A percentile compares a stretch with the other conserved stretches of the same genome.
These are phyloP conservation scores for Thalassiosira pacifica DNA, from an alignment of 352 stramenopile species.

Conservation along the genomic window DNA sequence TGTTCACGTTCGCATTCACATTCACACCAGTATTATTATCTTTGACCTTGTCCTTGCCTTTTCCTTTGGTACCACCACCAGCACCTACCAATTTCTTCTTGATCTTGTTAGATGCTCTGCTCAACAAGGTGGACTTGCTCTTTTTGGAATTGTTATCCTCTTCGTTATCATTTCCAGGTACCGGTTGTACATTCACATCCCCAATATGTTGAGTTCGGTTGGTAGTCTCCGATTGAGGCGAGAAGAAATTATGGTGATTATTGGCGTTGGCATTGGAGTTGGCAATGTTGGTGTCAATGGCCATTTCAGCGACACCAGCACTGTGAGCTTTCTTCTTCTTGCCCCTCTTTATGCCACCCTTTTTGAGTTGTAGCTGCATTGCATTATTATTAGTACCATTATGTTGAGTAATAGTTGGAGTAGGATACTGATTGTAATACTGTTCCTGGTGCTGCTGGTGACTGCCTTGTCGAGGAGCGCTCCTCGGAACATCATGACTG, in stretches of 20 bases:
- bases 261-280: background rate
- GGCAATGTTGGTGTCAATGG: background rate
- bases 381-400: no score
- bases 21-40: background rate
- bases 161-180: background rate
- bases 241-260: no score
- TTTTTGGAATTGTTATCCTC: constrained; percentile 5
- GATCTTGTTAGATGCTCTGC: constrained; percentile 4
- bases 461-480: no score
- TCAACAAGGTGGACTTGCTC: constrained; percentile 14
- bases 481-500: no score
- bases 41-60: background rate
- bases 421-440: background rate
- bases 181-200: no score
- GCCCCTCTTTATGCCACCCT: no score
- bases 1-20: background rate
- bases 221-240: no score
- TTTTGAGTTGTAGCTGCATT: no score
- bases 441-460: background rate
- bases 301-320: background rate
- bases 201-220: no score
- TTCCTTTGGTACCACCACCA: background rate
- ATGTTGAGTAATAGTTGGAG: no score
- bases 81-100: constrained; percentile 1
- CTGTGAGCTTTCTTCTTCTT: background rate